A percentile compares a stretch with the other conserved stretches of the same genome.
Evolutionary conservation across 306 rosid species (phyloP).

Genomic region (Ceratonia siliqua): DNA sequence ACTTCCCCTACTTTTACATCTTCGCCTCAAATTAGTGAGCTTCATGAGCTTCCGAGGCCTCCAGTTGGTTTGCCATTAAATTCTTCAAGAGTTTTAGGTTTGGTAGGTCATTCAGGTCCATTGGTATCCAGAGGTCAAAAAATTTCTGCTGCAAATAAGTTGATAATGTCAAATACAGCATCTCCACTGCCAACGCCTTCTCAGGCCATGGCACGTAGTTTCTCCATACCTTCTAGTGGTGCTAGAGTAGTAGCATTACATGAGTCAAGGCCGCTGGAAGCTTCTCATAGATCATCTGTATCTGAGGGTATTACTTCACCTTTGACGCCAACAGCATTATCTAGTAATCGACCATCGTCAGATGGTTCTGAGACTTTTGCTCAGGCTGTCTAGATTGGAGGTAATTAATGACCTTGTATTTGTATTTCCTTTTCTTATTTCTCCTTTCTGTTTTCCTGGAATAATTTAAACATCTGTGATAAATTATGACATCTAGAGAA

Average conservation of each 20-base stretch:
- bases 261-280: slow-evolving; percentile 49
- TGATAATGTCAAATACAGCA: slow-evolving; percentile 52
- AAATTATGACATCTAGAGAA: slow-evolving; percentile 4
- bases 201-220: slow-evolving; percentile 69
- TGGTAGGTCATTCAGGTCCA: slow-evolving; percentile 84
- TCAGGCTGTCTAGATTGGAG: slow-evolving; percentile 49
- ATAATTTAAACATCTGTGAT: slow-evolving; percentile 8
- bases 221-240: slow-evolving; percentile 81
- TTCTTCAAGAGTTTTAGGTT: slow-evolving; percentile 57
- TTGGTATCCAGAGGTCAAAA: slow-evolving; percentile 64
- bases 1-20: slow-evolving; percentile 78
- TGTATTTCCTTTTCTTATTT: slow-evolving; percentile 17
- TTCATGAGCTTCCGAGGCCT: slow-evolving; percentile 97
- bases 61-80: slow-evolving; percentile 58
- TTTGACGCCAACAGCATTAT: slow-evolving; percentile 61
- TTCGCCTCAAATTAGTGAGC: slow-evolving; percentile 91
- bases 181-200: slow-evolving; percentile 90
- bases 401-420: slow-evolving; percentile 45
- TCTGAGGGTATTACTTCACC: slow-evolving; percentile 57
- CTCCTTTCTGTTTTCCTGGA: neutral
- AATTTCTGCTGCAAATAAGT: slow-evolving; percentile 49
- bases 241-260: slow-evolving; percentile 53
- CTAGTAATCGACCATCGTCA: slow-evolving; percentile 49
- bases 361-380: slow-evolving; percentile 44
- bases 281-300: slow-evolving; percentile 44